Percentiles rank a stretch among this genome's conserved stretches.
Conservation (phyloP, 2,329 filamentous ascomycete genomes). For the Cladosporium cucumerinum region DNA sequence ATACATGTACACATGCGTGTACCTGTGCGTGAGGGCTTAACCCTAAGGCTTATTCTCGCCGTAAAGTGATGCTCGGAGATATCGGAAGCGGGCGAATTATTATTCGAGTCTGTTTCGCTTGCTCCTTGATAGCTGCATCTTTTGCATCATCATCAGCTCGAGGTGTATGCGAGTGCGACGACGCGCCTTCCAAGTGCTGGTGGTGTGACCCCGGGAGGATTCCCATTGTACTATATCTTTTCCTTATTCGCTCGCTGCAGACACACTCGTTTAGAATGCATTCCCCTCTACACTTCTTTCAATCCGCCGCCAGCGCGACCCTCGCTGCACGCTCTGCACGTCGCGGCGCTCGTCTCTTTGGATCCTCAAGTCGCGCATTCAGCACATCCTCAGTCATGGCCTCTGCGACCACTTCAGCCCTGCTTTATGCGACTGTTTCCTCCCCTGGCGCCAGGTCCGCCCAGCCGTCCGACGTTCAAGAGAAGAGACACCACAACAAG, state of each 20-base stretch:
- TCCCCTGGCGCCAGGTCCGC: conserved; percentile 37
- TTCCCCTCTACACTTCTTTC: not conserved
- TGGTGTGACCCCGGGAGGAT: conserved; percentile 1
- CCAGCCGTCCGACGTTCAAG: conserved; percentile 45
- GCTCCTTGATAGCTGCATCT: not conserved
- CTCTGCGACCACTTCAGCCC: conserved; percentile 31
- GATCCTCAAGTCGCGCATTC: not conserved
- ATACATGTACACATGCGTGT: no score
- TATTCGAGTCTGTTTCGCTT: not conserved
- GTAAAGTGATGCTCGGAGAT: not conserved
- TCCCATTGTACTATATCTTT: conserved; percentile 7
- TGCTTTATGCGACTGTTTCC: conserved; percentile 42
- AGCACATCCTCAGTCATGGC: conserved; percentile 22
- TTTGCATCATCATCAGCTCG: not conserved
- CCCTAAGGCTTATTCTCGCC: no score
- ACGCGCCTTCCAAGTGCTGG: conserved; percentile 9
- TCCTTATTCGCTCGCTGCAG: not conserved
- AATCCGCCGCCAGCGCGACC: not conserved
- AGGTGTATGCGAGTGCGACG: conserved; percentile 8
- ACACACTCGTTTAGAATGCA: conserved; percentile 11
- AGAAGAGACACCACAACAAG: conserved; percentile 51
- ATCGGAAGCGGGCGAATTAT: not conserved
- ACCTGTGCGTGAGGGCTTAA: no score
- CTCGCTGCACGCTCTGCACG: not conserved
- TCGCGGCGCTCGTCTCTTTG: not conserved